These are phyloP conservation scores for Akanthomyces dipterigenus DNA, from an alignment of 2,329 filamentous ascomycete genomes.

Conservation along the genomic window DNA sequence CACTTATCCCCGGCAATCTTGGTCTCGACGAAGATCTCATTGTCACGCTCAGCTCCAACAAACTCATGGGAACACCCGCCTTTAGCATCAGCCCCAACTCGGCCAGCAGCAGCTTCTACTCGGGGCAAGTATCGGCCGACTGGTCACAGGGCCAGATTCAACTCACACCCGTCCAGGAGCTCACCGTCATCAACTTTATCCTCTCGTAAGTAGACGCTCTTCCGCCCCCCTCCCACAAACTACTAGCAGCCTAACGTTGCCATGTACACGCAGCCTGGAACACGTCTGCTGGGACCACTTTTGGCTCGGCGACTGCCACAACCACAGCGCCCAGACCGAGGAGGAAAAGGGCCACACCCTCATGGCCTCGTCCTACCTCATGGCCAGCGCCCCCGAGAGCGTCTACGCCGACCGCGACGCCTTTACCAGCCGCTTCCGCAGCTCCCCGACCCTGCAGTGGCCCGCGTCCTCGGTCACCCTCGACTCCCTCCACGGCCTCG, in stretches of 20 bases:
- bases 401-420: conserved; percentile 25
- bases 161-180: conserved; percentile 33
- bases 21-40: conserved; percentile 32
- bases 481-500: conserved; percentile 36
- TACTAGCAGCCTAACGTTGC: not conserved
- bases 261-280: conserved; percentile 34
- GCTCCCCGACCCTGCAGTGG: conserved; percentile 28
- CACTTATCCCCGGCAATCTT: conserved; percentile 22
- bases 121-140: conserved; percentile 15
- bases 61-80: conserved; percentile 34
- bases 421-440: conserved; percentile 18
- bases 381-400: conserved; percentile 31
- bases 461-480: conserved; percentile 34
- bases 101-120: conserved; percentile 15
- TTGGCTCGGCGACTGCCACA: conserved; percentile 31
- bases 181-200: conserved; percentile 46
- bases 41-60: conserved; percentile 36
- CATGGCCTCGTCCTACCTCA: conserved; percentile 37
- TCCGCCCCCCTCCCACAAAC: not conserved
- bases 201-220: conserved; percentile 35
- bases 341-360: conserved; percentile 34
- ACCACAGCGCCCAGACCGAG: conserved; percentile 24
- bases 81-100: conserved; percentile 33
- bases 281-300: conserved; percentile 48
- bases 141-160: conserved; percentile 18